Evolutionary conservation across 805 yeast species (phyloP).

Genomic region (Lipomyces yamadae): DNA sequence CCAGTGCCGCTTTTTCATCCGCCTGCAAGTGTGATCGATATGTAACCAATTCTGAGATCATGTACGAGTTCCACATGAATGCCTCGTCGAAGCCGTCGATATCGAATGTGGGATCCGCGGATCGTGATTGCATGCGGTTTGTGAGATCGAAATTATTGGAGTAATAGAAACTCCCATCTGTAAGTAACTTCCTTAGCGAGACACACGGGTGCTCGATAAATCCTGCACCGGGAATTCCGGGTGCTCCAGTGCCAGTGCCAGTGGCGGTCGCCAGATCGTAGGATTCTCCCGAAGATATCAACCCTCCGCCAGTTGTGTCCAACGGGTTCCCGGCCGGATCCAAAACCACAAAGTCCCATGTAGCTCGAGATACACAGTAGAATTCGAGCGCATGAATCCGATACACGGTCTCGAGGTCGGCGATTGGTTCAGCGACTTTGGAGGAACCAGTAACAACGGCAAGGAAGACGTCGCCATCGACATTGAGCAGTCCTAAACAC

Average conservation of each 20-base stretch:
- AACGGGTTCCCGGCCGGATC: slow-evolving; percentile 72
- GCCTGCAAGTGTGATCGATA: slow-evolving; percentile 73
- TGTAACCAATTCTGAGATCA: slow-evolving; percentile 79
- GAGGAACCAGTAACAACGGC: slow-evolving; percentile 78
- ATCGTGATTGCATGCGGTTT: slow-evolving; percentile 68
- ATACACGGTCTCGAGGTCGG: slow-evolving; percentile 71
- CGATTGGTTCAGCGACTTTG: slow-evolving; percentile 81
- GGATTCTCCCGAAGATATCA: slow-evolving; percentile 30
- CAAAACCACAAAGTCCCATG: slow-evolving; percentile 80
- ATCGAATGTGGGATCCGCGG: slow-evolving; percentile 34
- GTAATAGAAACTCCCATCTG: slow-evolving; percentile 89
- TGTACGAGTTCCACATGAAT: slow-evolving; percentile 95
- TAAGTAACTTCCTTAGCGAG: slow-evolving; percentile 73
- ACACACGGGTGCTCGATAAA: slow-evolving; percentile 75
- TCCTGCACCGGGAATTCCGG: slow-evolving; percentile 24
- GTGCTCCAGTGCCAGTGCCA: slow-evolving; percentile 30
- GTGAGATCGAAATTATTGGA: slow-evolving; percentile 93
- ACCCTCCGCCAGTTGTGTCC: slow-evolving; percentile 48
- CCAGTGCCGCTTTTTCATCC: slow-evolving; percentile 63
- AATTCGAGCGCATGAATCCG: slow-evolving; percentile 87
- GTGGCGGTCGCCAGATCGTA: slow-evolving; percentile 34
- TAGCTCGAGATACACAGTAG: slow-evolving; percentile 67
- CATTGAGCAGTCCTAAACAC: slow-evolving; percentile 77
- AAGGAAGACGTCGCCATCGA: slow-evolving; percentile 69
- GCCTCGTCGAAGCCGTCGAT: slow-evolving; percentile 68